These are phyloP conservation scores for Drechslerella coelobrocha DNA, from an alignment of 2,329 filamentous ascomycete species.

Conservation along the genomic window DNA sequence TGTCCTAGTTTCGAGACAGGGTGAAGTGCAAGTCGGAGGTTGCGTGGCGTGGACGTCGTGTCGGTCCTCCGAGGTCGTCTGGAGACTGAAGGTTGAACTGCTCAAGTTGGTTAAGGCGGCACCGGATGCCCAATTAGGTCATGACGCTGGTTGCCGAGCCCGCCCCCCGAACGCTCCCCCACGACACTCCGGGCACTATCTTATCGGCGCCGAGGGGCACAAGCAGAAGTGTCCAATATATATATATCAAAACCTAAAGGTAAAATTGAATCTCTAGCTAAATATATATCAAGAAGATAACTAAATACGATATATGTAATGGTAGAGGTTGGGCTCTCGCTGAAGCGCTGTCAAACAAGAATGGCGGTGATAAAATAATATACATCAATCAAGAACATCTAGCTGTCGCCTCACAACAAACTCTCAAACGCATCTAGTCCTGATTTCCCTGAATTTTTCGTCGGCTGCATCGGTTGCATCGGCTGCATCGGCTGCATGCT, in stretches of 20 bases:
- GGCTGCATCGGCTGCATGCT: slow-evolving; percentile 71
- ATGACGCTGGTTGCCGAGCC: neutral
- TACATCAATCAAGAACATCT: neutral
- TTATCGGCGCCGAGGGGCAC: slow-evolving; percentile 11
- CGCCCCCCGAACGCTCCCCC: too few species aligned
- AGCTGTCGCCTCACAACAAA: slow-evolving; percentile 59
- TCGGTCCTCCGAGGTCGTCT: slow-evolving; percentile 21
- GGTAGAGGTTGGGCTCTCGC: slow-evolving; percentile 5
- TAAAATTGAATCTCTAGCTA: neutral
- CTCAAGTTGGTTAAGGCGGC: neutral
- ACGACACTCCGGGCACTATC: slow-evolving; percentile 7
- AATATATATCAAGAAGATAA: slow-evolving; percentile 6
- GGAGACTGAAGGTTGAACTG: slow-evolving; percentile 2
- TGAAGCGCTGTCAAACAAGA: slow-evolving; percentile 30
- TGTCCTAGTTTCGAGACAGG: neutral
- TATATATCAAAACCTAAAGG: neutral
- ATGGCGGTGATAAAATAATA: neutral
- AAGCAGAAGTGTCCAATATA: too few species aligned
- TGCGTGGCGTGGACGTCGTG: neutral
- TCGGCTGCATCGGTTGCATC: slow-evolving; percentile 61
- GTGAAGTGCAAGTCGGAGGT: slow-evolving; percentile 1
- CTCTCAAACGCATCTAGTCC: slow-evolving; percentile 67
- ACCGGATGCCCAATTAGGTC: slow-evolving; percentile 13
- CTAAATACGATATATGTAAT: neutral
- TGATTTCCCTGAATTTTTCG: slow-evolving; percentile 55